Evolutionary conservation across 1,284 basidiomycete genomes (phyloP), one percentile per base, ranked within the genome.

Genomic region (Sanghuangporus baumii): DNA sequence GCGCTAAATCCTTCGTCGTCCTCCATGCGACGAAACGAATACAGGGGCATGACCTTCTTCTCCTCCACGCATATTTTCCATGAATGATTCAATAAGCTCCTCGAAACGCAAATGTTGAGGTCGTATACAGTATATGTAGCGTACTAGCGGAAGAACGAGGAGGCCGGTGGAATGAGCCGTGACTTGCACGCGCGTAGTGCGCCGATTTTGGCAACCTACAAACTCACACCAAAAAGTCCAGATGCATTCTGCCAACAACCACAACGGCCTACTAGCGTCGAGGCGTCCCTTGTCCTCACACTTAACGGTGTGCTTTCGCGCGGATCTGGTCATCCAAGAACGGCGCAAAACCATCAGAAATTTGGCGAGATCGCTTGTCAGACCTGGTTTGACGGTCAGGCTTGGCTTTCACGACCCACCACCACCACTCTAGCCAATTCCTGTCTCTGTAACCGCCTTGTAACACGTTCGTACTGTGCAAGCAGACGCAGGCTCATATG

Each of bases 311-410:
- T 18, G 36, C 20, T 12, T 6, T 36, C 23, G 2, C 26, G 38
- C 36, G 43, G 7, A 3, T 65, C 36, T 18, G 40, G n/a, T 3
- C 36, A 57, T 38, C 55, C 16, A 65, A 65, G 52, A 65, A 65
- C 55, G 51, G 41, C 38, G 34, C 47, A 41, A 61, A 65, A 65
- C 63, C 63, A 51, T 65, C 41, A 18, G 34, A 61, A 59, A 65
- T 58, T 65, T 61, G 60, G 36, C 55, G 51, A 65, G 63, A 61
- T 58, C 56, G 50, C 18, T 51, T 9, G 31, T 36, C 26, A 31
- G 36, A 37, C 52, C 38, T 40, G 54, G 43, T 40, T 18, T 36
- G n/a, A 16, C 57, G 43, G 12, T 23, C 48, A 51, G 34, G 34
- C 47, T 51, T 36, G 36, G 34, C 43, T 47, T 48, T 36, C 56